Base-by-base conservation (phyloP, 2,329 filamentous ascomycete genomes). In the Cladosporium sp. region DNA sequence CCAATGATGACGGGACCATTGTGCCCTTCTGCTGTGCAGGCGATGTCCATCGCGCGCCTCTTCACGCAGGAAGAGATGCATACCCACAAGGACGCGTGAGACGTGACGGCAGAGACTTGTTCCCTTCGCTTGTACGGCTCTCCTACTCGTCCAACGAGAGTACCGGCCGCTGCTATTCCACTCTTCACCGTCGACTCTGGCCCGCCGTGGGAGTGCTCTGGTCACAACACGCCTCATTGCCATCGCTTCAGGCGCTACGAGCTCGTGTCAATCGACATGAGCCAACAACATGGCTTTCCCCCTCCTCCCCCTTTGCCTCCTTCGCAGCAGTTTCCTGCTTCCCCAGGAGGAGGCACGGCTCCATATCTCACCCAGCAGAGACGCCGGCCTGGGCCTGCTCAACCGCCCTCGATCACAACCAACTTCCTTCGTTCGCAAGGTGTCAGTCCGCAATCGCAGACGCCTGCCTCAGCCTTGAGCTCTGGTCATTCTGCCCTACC, bases 321-420 rank as follows among this genome's bases (percentile, higher is more conserved):
- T 24, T 27, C 22, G 9, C 22, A 27, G 32, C 32, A 36, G 24
- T 37, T 15, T 24, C 17, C 37, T 18, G 37, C 24, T 15, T 56
- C 54, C 34, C 54, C 56, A 18, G 52, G 52, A 19, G 41, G 55
- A 13, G 55, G 52, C 47, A 54, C 44, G 15, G 34, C 41, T 37
- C 29, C 40, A 52, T 43, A 54, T 39, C 45, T 53, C 51, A 54
- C 42, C 43, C 59, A 61, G 30, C 55, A 47, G 40, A 51, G 51
- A 43, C 58, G 57, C 51, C 59, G 60, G 39, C 56, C 54, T 20
- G 52, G 54, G 45, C 54, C 67, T 56, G 67, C 70, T 59, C 71
- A 69, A 62, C 70, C 70, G 54, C 68, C 69, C 30, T 63, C 67
- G 15, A 64, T 73, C 52, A 70, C 68, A 27, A 71, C 71, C 42